Percentiles rank a stretch among this genome's conserved stretches.
Evolutionary conservation across 805 yeast species (phyloP).

Genomic region (Schizosaccharomyces japonicus): DNA sequence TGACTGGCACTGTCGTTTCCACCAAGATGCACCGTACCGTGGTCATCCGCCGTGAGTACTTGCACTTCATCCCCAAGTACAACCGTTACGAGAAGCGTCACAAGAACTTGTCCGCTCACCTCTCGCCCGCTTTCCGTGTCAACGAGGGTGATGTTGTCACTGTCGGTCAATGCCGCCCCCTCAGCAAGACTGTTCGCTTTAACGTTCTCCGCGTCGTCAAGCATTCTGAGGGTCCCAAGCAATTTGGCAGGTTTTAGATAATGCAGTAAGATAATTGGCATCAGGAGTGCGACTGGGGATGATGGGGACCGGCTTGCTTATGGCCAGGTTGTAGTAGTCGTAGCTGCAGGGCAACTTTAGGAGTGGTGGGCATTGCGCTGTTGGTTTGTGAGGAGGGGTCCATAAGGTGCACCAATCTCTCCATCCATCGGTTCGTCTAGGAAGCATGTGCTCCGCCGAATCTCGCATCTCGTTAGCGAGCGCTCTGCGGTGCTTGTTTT

Average conservation of each 20-base stretch:
- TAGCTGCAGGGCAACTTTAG: no score
- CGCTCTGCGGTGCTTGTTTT: no score
- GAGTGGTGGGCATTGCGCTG: no score
- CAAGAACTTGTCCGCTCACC: conserved; percentile 99
- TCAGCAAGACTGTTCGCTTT: conserved; percentile 98
- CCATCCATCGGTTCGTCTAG: no score
- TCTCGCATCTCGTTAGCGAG: no score
- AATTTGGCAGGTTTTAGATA: conserved; percentile 80
- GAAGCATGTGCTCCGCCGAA: no score
- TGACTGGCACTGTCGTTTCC: conserved; percentile 97
- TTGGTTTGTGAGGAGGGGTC: no score
- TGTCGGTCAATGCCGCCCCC: conserved; percentile 99
- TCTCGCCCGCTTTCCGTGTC: conserved; percentile 99
- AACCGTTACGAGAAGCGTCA: conserved; percentile 99
- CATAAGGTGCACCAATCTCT: no score
- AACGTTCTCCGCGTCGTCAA: conserved; percentile 91
- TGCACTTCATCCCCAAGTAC: conserved; percentile 98
- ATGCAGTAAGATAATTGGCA: not conserved
- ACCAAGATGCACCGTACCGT: conserved; percentile 99
- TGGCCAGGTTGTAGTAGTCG: no score
- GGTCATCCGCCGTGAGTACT: conserved; percentile 98
- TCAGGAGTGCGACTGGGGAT: no score
- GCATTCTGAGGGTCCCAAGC: conserved; percentile 58
- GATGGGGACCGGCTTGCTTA: no score
- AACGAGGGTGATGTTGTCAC: conserved; percentile 96